Evolutionary conservation across 2,329 filamentous ascomycete species (phyloP).

Genomic region (Proliferodiscus dingleyae): DNA sequence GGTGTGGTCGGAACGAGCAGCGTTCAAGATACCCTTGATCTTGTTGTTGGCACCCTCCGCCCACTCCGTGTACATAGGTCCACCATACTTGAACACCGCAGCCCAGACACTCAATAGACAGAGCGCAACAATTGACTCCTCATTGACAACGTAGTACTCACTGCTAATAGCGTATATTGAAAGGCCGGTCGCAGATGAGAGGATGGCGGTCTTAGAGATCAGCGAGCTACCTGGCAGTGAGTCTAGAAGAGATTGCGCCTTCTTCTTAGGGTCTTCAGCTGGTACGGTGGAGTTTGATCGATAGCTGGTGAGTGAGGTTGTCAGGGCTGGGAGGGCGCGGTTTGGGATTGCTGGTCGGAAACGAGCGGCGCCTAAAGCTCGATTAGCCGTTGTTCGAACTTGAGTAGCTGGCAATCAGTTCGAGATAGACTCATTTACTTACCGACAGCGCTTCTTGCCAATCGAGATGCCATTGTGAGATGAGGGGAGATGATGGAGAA

Average conservation of each 20-base stretch:
- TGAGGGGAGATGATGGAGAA: constrained; percentile 49
- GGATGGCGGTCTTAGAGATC: constrained; percentile 92
- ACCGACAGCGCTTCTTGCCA: constrained; percentile 94
- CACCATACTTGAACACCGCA: constrained; percentile 87
- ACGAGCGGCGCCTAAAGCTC: constrained; percentile 69
- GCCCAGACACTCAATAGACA: constrained; percentile 91
- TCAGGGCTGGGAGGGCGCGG: constrained; percentile 70
- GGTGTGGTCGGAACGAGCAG: constrained; percentile 90
- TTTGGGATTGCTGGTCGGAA: constrained; percentile 76
- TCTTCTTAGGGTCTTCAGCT: constrained; percentile 86
- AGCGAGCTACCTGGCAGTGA: constrained; percentile 87
- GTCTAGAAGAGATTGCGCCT: constrained; percentile 93
- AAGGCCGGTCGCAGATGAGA: constrained; percentile 86
- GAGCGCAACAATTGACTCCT: constrained; percentile 93
- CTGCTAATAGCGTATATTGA: constrained; percentile 96
- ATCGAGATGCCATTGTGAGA: constrained; percentile 92
- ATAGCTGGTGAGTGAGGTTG: constrained; percentile 57
- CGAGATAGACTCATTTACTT: constrained; percentile 42
- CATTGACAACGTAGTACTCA: constrained; percentile 99
- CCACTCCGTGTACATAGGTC: constrained; percentile 89
- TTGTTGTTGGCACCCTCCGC: constrained; percentile 82
- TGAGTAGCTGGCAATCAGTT: constrained; percentile 19
- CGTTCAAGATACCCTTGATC: constrained; percentile 93
- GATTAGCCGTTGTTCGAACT: constrained; percentile 29
- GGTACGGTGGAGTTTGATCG: constrained; percentile 75